Conservation (phyloP, 2,329 filamentous ascomycete genomes). For the Thelonectria blattea region DNA sequence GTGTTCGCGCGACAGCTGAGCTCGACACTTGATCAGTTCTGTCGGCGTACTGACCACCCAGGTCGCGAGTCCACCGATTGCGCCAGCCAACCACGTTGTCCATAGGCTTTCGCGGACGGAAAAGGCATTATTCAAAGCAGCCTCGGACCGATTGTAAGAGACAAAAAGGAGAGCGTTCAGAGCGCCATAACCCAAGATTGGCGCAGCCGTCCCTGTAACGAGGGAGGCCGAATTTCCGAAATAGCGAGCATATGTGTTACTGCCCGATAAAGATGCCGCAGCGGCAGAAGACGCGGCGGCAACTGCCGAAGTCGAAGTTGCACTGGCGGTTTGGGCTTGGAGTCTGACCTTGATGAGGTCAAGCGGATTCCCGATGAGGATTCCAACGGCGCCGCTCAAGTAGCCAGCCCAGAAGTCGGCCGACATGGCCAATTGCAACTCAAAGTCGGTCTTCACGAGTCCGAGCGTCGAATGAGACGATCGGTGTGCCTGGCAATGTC, state of each 20-base stretch:
- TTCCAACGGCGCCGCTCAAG: slow-evolving; percentile 82
- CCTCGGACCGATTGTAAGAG: slow-evolving; percentile 85
- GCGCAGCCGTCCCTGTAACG: slow-evolving; percentile 76
- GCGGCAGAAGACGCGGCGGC: slow-evolving; percentile 18
- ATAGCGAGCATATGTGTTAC: slow-evolving; percentile 21
- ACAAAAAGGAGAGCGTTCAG: slow-evolving; percentile 91
- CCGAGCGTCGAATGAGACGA: slow-evolving; percentile 12
- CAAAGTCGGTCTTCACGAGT: slow-evolving; percentile 8
- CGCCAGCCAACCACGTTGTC: slow-evolving; percentile 80
- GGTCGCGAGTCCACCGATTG: slow-evolving; percentile 80
- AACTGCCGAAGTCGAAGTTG: slow-evolving; percentile 13
- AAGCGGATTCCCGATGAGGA: slow-evolving; percentile 87
- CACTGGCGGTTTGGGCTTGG: slow-evolving; percentile 60
- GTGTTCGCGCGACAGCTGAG: slow-evolving; percentile 65
- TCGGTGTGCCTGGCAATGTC: slow-evolving; percentile 24
- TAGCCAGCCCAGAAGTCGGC: slow-evolving; percentile 96
- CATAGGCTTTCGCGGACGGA: slow-evolving; percentile 56
- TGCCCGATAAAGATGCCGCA: slow-evolving; percentile 4
- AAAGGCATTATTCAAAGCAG: slow-evolving; percentile 56
- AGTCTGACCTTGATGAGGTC: slow-evolving; percentile 70
- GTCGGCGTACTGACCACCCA: slow-evolving; percentile 88
- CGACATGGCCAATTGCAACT: slow-evolving; percentile 61
- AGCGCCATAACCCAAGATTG: slow-evolving; percentile 87
- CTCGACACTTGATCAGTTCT: slow-evolving; percentile 88
- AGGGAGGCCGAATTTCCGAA: slow-evolving; percentile 45